Percentiles rank a stretch among this genome's conserved stretches.
These are phyloP conservation scores for Umbelopsis vinacea DNA, from an alignment of 192 early-diverging fungal genomes.

Conservation along the genomic window DNA sequence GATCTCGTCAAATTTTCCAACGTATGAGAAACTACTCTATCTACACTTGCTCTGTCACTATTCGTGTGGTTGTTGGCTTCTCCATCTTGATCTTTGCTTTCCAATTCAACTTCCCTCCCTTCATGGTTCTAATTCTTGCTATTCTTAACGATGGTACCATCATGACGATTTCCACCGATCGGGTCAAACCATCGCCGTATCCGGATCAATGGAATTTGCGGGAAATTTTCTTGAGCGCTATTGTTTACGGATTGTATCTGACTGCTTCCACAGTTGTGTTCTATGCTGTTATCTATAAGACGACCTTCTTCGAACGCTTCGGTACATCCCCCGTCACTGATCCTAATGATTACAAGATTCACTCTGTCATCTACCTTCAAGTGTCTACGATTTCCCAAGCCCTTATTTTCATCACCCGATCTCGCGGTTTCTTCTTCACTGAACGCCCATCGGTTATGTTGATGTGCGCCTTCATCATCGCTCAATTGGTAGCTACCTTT, in stretches of 20 bases:
- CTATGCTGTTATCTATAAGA: conserved; percentile 62
- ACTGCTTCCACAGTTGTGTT: conserved; percentile 80
- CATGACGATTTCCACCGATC: conserved; percentile 89
- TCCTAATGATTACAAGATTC: conserved; percentile 66
- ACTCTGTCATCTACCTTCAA: conserved; percentile 82
- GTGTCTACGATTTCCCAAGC: conserved; percentile 80
- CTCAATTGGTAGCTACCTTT: conserved; percentile 75
- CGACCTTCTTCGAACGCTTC: conserved; percentile 63
- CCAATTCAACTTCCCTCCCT: conserved; percentile 84
- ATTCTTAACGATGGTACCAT: conserved; percentile 93
- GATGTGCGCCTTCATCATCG: conserved; percentile 66
- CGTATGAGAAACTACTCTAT: conserved; percentile 92
- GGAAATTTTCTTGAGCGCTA: conserved; percentile 85
- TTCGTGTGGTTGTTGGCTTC: conserved; percentile 76
- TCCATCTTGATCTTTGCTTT: conserved; percentile 73
- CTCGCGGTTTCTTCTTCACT: conserved; percentile 71
- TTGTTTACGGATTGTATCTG: conserved; percentile 84
- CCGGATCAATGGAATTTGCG: conserved; percentile 90
- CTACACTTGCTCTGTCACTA: conserved; percentile 90
- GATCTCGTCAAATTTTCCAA: conserved; percentile 94
- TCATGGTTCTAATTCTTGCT: conserved; percentile 86
- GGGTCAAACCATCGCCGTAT: conserved; percentile 75
- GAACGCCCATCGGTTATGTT: conserved; percentile 73
- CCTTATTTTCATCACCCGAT: conserved; percentile 78
- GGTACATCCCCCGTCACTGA: conserved; percentile 22